Conservation (phyloP, 75 land plant genomes). For the Picea sitchensis region DNA sequence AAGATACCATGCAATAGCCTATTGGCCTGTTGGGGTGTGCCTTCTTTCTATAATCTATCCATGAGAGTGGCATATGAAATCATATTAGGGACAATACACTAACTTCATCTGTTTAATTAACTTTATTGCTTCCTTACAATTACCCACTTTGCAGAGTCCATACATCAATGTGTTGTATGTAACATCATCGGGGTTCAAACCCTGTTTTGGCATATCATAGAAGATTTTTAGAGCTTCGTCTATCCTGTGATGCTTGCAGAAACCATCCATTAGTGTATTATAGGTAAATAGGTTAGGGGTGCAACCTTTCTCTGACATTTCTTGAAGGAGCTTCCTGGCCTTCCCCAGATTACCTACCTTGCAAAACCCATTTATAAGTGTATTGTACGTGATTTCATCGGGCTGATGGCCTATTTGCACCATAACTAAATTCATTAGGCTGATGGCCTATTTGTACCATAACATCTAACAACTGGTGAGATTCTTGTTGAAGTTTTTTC, state of each 20-base stretch:
- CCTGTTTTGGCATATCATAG: constrained; percentile 13
- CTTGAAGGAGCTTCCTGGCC: constrained; percentile 16
- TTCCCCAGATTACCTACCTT: constrained; percentile 19
- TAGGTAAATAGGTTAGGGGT: constrained; percentile 16
- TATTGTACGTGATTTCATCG: constrained; percentile 31
- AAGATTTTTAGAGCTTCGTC: constrained; percentile 22
- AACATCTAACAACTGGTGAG: constrained; percentile 9
- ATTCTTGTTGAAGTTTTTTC: too few relatives aligned
- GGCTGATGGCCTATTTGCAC: constrained; percentile 13
- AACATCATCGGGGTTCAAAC: constrained; percentile 17
- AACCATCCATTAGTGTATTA: constrained; percentile 8
- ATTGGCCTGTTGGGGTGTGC: too few relatives aligned
- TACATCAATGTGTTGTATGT: constrained; percentile 22
- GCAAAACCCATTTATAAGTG: constrained; percentile 25
- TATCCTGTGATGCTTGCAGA: constrained; percentile 3
- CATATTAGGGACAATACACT: too few relatives aligned
- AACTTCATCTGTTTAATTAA: constrained; percentile 23
- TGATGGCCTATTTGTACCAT: constrained; percentile 12
- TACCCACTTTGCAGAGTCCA: constrained; percentile 19
- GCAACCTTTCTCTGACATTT: constrained; percentile 10
- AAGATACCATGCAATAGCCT: too few relatives aligned
- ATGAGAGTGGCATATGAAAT: too few relatives aligned
- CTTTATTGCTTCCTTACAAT: constrained; percentile 14
- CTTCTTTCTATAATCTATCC: too few relatives aligned
- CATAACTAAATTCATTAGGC: too few relatives aligned